These are phyloP conservation scores for Rhodotorula glutinis DNA, from an alignment of 1,284 basidiomycete genomes.

Conservation along the genomic window DNA sequence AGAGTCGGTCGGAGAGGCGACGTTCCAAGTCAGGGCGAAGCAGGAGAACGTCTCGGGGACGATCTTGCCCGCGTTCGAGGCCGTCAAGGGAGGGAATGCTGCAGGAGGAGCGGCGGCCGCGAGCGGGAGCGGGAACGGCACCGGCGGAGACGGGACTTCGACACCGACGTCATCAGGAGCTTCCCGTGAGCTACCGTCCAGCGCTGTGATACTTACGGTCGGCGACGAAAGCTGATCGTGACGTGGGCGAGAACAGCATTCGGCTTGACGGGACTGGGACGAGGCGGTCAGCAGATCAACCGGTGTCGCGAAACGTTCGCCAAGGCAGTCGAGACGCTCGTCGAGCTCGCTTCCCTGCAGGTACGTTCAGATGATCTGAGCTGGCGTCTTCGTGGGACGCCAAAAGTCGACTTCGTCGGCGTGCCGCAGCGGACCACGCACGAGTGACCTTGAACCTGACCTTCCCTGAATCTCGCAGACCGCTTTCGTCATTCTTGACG, in stretches of 20 bases:
- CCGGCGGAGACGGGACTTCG: not conserved
- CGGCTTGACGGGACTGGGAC: slow-evolving; percentile 93
- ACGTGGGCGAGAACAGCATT: slow-evolving; percentile 64
- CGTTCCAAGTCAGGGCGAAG: slow-evolving; percentile 88
- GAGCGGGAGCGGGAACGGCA: not conserved
- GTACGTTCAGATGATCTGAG: slow-evolving; percentile 36
- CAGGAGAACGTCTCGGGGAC: slow-evolving; percentile 99
- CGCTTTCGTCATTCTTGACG: slow-evolving; percentile 97
- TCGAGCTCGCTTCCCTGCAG: slow-evolving; percentile 88
- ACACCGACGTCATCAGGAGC: not conserved
- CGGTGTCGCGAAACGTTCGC: slow-evolving; percentile 92
- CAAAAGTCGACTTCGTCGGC: too few relatives aligned
- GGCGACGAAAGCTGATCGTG: not conserved
- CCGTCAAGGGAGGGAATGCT: slow-evolving; percentile 58
- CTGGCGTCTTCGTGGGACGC: too few relatives aligned
- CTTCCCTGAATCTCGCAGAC: slow-evolving; percentile 59
- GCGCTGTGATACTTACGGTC: too few relatives aligned
- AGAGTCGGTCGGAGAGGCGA: slow-evolving; percentile 64
- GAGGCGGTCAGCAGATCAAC: slow-evolving; percentile 94
- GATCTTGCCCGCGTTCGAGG: slow-evolving; percentile 91
- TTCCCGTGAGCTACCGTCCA: not conserved
- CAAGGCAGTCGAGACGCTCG: slow-evolving; percentile 93
- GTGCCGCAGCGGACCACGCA: too few relatives aligned
- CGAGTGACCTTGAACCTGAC: too few relatives aligned
- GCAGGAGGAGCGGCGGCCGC: not conserved